Base-by-base conservation (phyloP, 495 filamentous ascomycete species). In the Aspergillus sparsus region DNA sequence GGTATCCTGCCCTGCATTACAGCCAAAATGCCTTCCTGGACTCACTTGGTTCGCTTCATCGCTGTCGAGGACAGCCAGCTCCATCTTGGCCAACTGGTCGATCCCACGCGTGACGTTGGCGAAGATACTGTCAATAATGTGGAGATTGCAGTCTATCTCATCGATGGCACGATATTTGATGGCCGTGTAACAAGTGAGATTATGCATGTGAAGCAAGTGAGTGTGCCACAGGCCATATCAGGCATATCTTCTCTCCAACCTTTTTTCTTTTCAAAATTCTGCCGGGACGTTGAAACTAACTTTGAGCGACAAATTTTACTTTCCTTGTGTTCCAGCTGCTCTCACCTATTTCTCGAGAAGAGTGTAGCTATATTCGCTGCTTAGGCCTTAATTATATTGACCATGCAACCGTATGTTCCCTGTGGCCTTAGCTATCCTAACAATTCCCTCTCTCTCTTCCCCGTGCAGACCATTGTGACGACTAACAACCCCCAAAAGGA, bases 321-420 rank as follows among this genome's bases (percentile, higher is more conserved):
- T 27, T 46, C 12, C 15, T 46, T 15, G n/a, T 41, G 37, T 4
- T 41, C n/a, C 31, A 62, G 60, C 49, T 62, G 0, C 49, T 62
- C 3, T 53, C 54, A 1, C 60, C 61, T 5, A 27, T 58, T 21
- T n/a, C 54, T 18, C 35, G 32, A 31, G 49, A 54, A 1, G 27
- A 62, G 12, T 42, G 49, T n/a, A 42, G 6, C 49, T 44, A 44
- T 16, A 62, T 62, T 34, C 61, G 55, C 7, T 81, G 78, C 52
- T 37, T 81, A 42, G 77, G 80, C 0, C 60, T 81, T 32, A 82
- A 81, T 58, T 81, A 81, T 55, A 59, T 57, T 34, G 74, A 79
- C 33, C 78, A 80, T 52, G 74, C 70, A 27, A 59, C 68, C 41
- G 69, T 70, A 55, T 41, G 16, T 27, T 3, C 12, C 35, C 42